Conservation (phyloP, 768 basidiomycete genomes). For the Collybia nuda region DNA sequence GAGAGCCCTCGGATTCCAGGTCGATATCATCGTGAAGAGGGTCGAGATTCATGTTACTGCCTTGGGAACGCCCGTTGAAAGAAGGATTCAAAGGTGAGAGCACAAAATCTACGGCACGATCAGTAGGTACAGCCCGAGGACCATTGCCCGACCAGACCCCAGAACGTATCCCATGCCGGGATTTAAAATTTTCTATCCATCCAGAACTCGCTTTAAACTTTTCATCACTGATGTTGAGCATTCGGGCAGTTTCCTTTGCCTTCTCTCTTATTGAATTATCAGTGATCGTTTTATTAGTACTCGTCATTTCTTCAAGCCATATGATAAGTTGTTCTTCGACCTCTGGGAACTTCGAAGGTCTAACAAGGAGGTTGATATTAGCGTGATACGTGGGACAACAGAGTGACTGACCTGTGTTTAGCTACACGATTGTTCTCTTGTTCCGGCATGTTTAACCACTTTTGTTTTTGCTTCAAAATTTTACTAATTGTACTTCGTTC, state of each 20-base stretch:
- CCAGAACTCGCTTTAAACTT: constrained; percentile 91
- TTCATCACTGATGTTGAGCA: constrained; percentile 57
- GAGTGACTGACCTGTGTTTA: constrained; percentile 60
- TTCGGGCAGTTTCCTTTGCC: constrained; percentile 65
- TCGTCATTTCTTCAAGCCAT: constrained; percentile 58
- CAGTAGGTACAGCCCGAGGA: constrained; percentile 20
- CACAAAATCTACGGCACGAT: constrained; percentile 4
- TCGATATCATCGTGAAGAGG: constrained; percentile 17
- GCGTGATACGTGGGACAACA: constrained; percentile 8
- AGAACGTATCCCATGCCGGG: constrained; percentile 71
- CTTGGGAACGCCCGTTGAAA: constrained; percentile 32
- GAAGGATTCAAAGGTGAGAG: constrained; percentile 39
- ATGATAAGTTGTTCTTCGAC: constrained; percentile 65
- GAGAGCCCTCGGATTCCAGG: constrained; percentile 31
- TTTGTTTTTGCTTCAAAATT: constrained; percentile 81
- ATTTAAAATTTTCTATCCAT: constrained; percentile 93
- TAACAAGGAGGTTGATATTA: constrained; percentile 20
- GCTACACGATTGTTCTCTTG: constrained; percentile 58
- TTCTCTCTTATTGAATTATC: constrained; percentile 65
- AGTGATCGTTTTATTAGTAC: constrained; percentile 47
- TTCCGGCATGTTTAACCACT: constrained; percentile 72
- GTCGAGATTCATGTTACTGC: constrained; percentile 17
- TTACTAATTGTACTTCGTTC: constrained; percentile 95
- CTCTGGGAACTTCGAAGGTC: constrained; percentile 80
- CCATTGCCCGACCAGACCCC: constrained; percentile 54